phyloP scores from a whole-genome alignment of 2,329 filamentous ascomycete genomes.

The Didymella pomorum region DNA sequence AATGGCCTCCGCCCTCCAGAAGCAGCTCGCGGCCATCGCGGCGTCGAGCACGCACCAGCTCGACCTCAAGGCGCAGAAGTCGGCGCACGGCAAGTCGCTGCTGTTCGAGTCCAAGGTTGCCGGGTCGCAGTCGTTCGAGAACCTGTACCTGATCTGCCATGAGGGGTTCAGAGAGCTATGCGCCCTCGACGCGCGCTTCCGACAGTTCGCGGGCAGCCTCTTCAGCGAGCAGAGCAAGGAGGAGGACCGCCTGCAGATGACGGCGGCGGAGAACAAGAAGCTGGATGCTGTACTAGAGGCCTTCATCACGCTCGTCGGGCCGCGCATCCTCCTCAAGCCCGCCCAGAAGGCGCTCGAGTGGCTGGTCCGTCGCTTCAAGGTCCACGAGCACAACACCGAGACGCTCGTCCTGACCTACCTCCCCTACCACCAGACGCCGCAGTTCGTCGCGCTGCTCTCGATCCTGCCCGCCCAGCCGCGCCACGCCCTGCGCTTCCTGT shows the following conservation, averaged over 20 bases:
- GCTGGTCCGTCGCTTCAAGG: slow-evolving; percentile 89
- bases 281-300: slow-evolving; percentile 79
- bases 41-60: slow-evolving; percentile 88
- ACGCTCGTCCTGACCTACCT: slow-evolving; percentile 84
- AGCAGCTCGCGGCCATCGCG: slow-evolving; percentile 92
- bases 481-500: slow-evolving; percentile 80
- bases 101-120: slow-evolving; percentile 90
- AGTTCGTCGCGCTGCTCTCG: slow-evolving; percentile 85
- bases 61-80: slow-evolving; percentile 91
- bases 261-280: slow-evolving; percentile 78
- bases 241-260: slow-evolving; percentile 88
- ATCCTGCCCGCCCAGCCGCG: slow-evolving; percentile 82
- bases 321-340: slow-evolving; percentile 81
- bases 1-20: slow-evolving; percentile 84
- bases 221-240: slow-evolving; percentile 94
- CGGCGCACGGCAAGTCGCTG: slow-evolving; percentile 90
- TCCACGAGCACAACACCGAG: slow-evolving; percentile 89
- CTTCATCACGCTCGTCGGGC: slow-evolving; percentile 82
- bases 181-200: slow-evolving; percentile 81
- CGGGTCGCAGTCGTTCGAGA: slow-evolving; percentile 87
- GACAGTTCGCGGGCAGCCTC: slow-evolving; percentile 75
- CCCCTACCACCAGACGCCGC: slow-evolving; percentile 86
- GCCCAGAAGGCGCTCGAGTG: slow-evolving; percentile 93
- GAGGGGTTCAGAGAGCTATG: slow-evolving; percentile 94
- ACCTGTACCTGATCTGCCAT: slow-evolving; percentile 83